Conservation (phyloP, 345 rosid species). For the Ceriops tagal region DNA sequence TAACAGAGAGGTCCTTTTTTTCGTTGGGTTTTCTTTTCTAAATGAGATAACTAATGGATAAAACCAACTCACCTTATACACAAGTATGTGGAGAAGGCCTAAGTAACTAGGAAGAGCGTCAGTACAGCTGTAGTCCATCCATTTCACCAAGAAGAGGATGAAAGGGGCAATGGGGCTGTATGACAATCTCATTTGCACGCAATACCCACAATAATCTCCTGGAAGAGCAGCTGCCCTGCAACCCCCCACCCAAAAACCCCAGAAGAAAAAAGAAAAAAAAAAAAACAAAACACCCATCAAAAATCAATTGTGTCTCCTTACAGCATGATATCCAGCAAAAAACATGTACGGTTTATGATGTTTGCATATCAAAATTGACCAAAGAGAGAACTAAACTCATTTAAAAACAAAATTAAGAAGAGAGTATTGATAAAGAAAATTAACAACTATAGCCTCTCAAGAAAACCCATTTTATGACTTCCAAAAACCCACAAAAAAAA, state of each 20-base stretch:
- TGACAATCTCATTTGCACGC: slow-evolving; percentile 56
- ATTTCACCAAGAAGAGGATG: slow-evolving; percentile 52
- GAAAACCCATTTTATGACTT: no score
- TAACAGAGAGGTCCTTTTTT: neutral
- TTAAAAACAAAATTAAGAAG: neutral
- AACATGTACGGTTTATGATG: neutral
- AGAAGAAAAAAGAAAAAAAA: neutral
- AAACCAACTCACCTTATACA: slow-evolving; percentile 42
- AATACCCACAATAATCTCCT: slow-evolving; percentile 43
- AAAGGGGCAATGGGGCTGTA: slow-evolving; percentile 59
- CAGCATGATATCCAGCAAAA: neutral
- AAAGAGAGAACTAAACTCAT: neutral
- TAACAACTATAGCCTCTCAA: neutral
- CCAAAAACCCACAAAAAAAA: neutral
- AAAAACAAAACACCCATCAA: neutral
- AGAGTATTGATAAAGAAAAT: neutral
- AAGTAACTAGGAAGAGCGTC: slow-evolving; percentile 49
- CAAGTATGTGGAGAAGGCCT: slow-evolving; percentile 56
- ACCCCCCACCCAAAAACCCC: slow-evolving; percentile 12
- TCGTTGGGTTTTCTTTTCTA: no score
- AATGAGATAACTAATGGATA: no score
- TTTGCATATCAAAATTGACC: neutral
- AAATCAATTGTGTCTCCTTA: neutral
- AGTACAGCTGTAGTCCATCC: slow-evolving; percentile 69
- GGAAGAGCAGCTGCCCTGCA: slow-evolving; percentile 65